Base-by-base conservation (phyloP, 306 rosid genomes). In the Comarum palustre region DNA sequence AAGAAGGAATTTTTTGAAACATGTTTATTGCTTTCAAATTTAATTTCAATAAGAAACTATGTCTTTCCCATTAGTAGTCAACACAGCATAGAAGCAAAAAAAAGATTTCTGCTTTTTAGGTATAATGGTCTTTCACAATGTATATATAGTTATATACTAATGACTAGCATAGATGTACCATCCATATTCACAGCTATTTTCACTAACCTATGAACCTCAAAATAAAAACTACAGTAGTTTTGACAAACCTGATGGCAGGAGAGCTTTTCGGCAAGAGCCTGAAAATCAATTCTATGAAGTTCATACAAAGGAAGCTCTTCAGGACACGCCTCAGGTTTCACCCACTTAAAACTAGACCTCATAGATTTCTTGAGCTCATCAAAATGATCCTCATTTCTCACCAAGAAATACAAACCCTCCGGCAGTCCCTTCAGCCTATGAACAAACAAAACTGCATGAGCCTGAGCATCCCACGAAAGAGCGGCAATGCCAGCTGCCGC, bases 381-480 rank as follows among this genome's bases (percentile, higher is more conserved):
- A 46, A 86, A 76, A 80, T 91, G 96, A 27, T 84, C 82, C 76
- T 89, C 92, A 79, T 91, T 94, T 75, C 98, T 89, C 80, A 94
- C 95, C 66, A 94, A 77, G 74, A 91, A 88, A 86, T 94, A 94
- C 82, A 91, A 72, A 32, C 97, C 98, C 73, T 80, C 84, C 0
- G 90, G 90, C 76, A 94, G 79, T 17, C 94, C 96, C 24, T 8
- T 80, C 87, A 94, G 97, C 71, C 97, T 85, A 82, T 91, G 98
- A 69, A 94, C 98, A 84, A 91, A 94, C 82, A 94, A 82, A 63
- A 82, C 96, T 48, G 95, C 95, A 76, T 94, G 98, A 59, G 91
- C 92, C 87, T 94, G 87, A 1, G 98, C 90, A 50, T 94, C 94
- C 98, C 98, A 94, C 0, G 96, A 65, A 67, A 94, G 90, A 0